Conservation (phyloP, 78 protist genomes). For the Dictyostelium purpureum region DNA sequence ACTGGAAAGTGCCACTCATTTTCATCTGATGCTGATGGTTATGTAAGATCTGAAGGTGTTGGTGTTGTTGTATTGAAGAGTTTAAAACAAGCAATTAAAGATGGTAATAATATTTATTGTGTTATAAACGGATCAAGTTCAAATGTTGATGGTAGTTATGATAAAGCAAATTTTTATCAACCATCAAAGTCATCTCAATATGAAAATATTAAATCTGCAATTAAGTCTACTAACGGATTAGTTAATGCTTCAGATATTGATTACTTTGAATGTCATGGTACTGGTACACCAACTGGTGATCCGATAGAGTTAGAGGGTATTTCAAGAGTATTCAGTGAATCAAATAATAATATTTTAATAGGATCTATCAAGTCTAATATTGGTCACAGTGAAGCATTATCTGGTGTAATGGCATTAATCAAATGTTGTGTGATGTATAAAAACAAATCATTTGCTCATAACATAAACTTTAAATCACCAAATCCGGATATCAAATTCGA, state of each 20-base stretch:
- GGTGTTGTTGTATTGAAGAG: conserved; percentile 70
- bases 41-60: conserved; percentile 83
- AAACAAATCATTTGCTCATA: neutral
- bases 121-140: neutral
- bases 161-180: neutral
- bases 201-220: neutral
- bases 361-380: conserved; percentile 83
- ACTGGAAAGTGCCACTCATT: conserved; percentile 75
- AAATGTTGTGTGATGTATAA: conserved; percentile 58
- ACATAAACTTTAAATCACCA: neutral
- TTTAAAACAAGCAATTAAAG: conserved; percentile 7
- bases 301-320: conserved; percentile 82
- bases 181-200: conserved; percentile 1
- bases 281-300: conserved; percentile 92
- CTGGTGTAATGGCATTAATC: conserved; percentile 79
- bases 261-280: conserved; percentile 89
- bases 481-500: too few species aligned
- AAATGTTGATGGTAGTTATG: conserved; percentile 8
- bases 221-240: conserved; percentile 2
- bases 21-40: conserved; percentile 89
- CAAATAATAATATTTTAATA: neutral
- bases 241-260: neutral
- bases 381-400: conserved; percentile 88
- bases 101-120: neutral
- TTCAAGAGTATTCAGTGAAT: conserved; percentile 3